These are phyloP conservation scores for Xylariales sp. DNA, from an alignment of 2,329 filamentous ascomycete genomes.

Conservation along the genomic window DNA sequence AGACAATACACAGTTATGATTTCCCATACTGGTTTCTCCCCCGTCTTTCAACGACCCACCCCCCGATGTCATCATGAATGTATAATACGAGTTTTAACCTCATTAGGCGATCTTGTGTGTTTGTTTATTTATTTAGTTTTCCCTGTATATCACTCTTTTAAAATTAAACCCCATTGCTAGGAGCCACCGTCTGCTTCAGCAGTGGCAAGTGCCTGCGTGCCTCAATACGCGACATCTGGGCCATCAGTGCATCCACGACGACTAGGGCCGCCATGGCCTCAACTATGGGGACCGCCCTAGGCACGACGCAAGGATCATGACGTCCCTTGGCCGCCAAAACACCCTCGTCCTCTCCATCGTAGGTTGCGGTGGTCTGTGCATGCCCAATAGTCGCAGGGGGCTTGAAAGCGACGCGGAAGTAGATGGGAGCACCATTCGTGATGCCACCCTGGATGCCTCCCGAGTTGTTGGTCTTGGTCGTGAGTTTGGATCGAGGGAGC, in stretches of 20 bases:
- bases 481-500: constrained; percentile 56
- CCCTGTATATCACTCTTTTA: too few species aligned
- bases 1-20: too few species aligned
- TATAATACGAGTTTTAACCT: too few species aligned
- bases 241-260: constrained; percentile 81
- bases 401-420: constrained; percentile 95
- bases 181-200: constrained; percentile 13
- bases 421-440: constrained; percentile 87
- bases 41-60: too few species aligned
- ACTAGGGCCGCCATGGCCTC: constrained; percentile 89
- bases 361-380: constrained; percentile 78
- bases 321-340: constrained; percentile 85
- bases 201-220: constrained; percentile 40
- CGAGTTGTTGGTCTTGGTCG: constrained; percentile 90
- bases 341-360: constrained; percentile 67
- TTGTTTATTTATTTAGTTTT: too few species aligned
- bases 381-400: constrained; percentile 89
- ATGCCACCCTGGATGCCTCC: constrained; percentile 96
- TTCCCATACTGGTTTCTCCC: too few species aligned
- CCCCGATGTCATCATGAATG: too few species aligned
- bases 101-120: too few species aligned
- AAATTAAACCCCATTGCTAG: constrained; percentile 4
- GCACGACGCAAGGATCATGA: constrained; percentile 91
- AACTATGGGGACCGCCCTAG: constrained; percentile 80
- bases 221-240: constrained; percentile 63